Conservation (phyloP, 2,329 filamentous ascomycete genomes). For the Hymenoscyphus linearis region DNA sequence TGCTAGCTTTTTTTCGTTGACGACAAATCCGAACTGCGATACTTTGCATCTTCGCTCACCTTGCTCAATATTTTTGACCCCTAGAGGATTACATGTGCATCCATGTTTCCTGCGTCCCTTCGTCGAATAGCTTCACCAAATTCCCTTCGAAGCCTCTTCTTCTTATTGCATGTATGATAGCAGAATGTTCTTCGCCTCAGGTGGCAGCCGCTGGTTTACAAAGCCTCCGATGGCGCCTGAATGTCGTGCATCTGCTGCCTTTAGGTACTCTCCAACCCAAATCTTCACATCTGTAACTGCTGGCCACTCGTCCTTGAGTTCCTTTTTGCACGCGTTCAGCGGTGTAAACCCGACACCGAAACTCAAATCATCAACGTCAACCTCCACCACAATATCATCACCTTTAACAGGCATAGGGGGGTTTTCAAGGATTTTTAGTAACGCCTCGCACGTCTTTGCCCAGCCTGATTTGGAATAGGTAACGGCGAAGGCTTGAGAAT, state of each 20-base stretch:
- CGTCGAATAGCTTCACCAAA: conserved; percentile 12
- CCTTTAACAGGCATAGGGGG: conserved; percentile 64
- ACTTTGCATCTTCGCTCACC: conserved; percentile 8
- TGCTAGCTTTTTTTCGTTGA: conserved; percentile 3
- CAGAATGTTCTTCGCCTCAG: conserved; percentile 48
- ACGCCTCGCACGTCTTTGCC: conserved; percentile 81
- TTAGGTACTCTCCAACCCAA: conserved; percentile 66
- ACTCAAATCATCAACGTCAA: conserved; percentile 89
- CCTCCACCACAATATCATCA: conserved; percentile 75
- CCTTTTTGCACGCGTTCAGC: conserved; percentile 80
- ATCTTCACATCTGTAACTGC: conserved; percentile 71
- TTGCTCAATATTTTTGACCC: not conserved
- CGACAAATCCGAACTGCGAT: conserved; percentile 1
- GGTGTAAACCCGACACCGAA: conserved; percentile 95
- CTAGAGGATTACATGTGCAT: conserved; percentile 5
- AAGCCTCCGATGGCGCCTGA: conserved; percentile 65
- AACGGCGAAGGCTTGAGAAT: conserved; percentile 76
- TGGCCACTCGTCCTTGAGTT: conserved; percentile 74
- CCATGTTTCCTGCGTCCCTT: conserved; percentile 5
- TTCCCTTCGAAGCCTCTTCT: conserved; percentile 7
- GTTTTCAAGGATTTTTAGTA: conserved; percentile 85
- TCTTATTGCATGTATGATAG: conserved; percentile 40
- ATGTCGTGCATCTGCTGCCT: conserved; percentile 69
- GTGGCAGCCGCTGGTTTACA: conserved; percentile 64
- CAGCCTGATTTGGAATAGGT: conserved; percentile 78